phyloP scores from a whole-genome alignment of 2,329 filamentous ascomycete genomes.

The Calonectria ilicicola region DNA sequence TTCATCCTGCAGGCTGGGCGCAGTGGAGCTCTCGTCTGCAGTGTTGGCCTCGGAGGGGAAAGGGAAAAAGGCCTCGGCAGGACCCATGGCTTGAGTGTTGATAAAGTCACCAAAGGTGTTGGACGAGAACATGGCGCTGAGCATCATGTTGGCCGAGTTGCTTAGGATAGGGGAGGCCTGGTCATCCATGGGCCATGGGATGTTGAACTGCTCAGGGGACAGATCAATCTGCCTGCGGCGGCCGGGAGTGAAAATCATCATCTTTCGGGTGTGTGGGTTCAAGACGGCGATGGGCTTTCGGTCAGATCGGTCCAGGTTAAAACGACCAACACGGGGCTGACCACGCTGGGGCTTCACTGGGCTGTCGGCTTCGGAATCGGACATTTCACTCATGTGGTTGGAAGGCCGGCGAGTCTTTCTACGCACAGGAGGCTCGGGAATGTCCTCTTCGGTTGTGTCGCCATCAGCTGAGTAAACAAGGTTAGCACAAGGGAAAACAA shows the following conservation, averaged over 20 bases:
- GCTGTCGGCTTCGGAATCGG: slow-evolving; percentile 63
- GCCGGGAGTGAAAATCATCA: slow-evolving; percentile 73
- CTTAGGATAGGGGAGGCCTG: slow-evolving; percentile 69
- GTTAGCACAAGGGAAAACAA: slow-evolving; percentile 52
- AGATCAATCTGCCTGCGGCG: slow-evolving; percentile 62
- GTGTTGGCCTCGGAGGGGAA: slow-evolving; percentile 71
- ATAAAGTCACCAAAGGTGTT: slow-evolving; percentile 68
- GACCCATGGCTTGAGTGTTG: slow-evolving; percentile 76
- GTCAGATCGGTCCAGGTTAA: slow-evolving; percentile 65
- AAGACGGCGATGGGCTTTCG: slow-evolving; percentile 70
- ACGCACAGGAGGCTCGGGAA: slow-evolving; percentile 61
- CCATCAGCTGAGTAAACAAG: slow-evolving; percentile 62
- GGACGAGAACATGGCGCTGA: slow-evolving; percentile 76
- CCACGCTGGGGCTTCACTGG: slow-evolving; percentile 61
- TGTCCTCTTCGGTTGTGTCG: slow-evolving; percentile 72
- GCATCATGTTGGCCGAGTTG: slow-evolving; percentile 81
- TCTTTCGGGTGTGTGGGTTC: slow-evolving; percentile 68
- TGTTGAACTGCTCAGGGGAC: slow-evolving; percentile 66
- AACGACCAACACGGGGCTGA: slow-evolving; percentile 66
- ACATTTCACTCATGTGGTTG: slow-evolving; percentile 52
- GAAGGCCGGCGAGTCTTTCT: slow-evolving; percentile 61
- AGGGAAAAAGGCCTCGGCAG: slow-evolving; percentile 81
- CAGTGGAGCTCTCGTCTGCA: slow-evolving; percentile 60
- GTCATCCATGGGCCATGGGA: slow-evolving; percentile 57
- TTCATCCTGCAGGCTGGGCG: slow-evolving; percentile 57